Conservation (phyloP, 495 filamentous ascomycete species). For the Penicillium antarcticum region DNA sequence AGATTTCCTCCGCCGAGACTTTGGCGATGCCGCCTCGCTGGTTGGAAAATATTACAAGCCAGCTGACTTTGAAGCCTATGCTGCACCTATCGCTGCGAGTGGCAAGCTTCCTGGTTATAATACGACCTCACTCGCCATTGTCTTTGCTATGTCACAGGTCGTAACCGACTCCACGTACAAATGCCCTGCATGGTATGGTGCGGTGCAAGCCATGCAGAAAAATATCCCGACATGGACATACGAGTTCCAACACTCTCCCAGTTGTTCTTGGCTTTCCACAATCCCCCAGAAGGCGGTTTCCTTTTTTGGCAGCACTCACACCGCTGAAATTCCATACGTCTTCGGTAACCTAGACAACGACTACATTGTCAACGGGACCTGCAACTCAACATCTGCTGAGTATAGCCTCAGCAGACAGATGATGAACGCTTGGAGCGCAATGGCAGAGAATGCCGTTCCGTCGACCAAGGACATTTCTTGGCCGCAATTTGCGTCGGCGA, state of each 20-base stretch:
- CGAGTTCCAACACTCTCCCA: constrained; percentile 27
- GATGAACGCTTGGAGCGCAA: constrained; percentile 35
- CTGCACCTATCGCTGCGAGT: background rate
- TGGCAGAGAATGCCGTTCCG: constrained; percentile 28
- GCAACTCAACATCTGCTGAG: constrained; percentile 29
- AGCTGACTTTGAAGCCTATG: background rate
- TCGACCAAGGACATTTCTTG: constrained; percentile 2
- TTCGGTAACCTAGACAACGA: background rate
- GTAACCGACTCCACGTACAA: constrained; percentile 28
- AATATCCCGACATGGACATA: constrained; percentile 30
- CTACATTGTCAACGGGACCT: constrained; percentile 9
- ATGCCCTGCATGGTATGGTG: constrained; percentile 28
- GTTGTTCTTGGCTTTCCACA: constrained; percentile 11
- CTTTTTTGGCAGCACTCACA: background rate
- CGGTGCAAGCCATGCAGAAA: constrained; percentile 8
- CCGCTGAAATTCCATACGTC: background rate
- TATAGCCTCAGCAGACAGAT: constrained; percentile 25
- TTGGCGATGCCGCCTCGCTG: constrained; percentile 23
- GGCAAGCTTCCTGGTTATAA: background rate
- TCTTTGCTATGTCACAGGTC: constrained; percentile 21
- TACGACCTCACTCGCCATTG: background rate
- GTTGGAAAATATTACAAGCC: constrained; percentile 31
- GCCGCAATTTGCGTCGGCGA: background rate
- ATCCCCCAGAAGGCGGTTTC: background rate
- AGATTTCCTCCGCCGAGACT: constrained; percentile 26